Evolutionary conservation across 2,329 filamentous ascomycete species (phyloP).

Genomic region (Myriangium duriaei): DNA sequence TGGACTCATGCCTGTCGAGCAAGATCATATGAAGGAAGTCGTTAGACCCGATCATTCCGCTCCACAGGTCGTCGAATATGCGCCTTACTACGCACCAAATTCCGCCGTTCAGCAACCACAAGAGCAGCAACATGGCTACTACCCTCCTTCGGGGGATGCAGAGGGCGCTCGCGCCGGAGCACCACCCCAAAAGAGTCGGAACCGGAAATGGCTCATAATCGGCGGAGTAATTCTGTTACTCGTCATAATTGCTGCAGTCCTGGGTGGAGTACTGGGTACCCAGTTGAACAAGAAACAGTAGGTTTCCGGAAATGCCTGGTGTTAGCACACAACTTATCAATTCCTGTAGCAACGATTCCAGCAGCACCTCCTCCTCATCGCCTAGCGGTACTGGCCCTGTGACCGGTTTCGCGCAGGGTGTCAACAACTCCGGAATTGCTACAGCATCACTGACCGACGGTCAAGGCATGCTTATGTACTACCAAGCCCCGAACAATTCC

Average conservation of each 20-base stretch:
- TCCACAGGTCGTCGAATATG: neutral
- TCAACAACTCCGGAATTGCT: conserved; percentile 6
- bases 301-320: neutral
- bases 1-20: neutral
- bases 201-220: neutral
- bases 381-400: no score
- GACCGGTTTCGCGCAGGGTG: neutral
- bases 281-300: conserved; percentile 5
- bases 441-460: neutral
- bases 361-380: neutral
- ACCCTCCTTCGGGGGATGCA: conserved; percentile 1
- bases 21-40: neutral
- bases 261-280: conserved; percentile 6
- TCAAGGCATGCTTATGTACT: conserved; percentile 6
- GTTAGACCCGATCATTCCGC: neutral
- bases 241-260: conserved; percentile 1
- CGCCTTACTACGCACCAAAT: neutral
- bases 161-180: neutral
- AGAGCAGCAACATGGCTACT: neutral
- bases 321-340: no score
- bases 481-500: neutral
- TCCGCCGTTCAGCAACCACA: conserved; percentile 1
- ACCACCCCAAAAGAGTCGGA: neutral
- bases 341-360: neutral
- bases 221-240: neutral